Evolutionary conservation across 2,329 filamentous ascomycete genomes (phyloP), one percentile per base, ranked within the genome.

Genomic region (Stagonosporopsis rhizophila): DNA sequence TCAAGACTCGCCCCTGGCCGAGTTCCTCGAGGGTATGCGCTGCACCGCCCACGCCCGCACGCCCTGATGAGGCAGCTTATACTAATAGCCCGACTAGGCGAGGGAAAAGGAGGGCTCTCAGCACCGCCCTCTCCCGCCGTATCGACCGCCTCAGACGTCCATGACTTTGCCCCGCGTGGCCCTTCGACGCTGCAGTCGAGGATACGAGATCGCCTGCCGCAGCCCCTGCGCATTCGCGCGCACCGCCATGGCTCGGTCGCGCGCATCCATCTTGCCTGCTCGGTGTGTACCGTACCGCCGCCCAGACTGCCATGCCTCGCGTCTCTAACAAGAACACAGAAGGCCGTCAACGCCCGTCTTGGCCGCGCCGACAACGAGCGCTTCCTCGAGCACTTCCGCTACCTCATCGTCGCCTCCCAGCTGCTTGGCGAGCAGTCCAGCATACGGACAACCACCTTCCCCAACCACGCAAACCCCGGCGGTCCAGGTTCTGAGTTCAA

Each of bases 331-430:
- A 6, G n/a, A 19, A 27, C 40, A 27, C 69, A 91, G 88, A 84
- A 83, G 67, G 89, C 85, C 9, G 83, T 93, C 55, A 89, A 89
- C 62, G 87, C 88, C 37, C 85, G 86, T 59, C 83, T 96, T 60
- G 88, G 90, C 52, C 84, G 88, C 62, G 87, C 85, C 65, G 92
- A 96, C 67, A 96, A 93, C 72, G 84, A 89, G 65, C 88, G 88
- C 64, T 96, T 97, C 69, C 83, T 96, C 56, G 93, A 97, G 77
- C 90, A 92, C 71, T 97, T 97, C 70, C 90, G 93, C 61, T 97
- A 97, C 77, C 89, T 91, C 20, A 91, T 97, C 62, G 90, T 97
- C 70, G 92, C 92, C 46, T 97, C 93, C 20, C 92, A 96, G 73
- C 83, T 97, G 14, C 82, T 97, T 37, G 92, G 87, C 68, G 89